Evolutionary conservation across 2,329 filamentous ascomycete genomes (phyloP), one percentile per base, ranked within the genome.

Genomic region (Cordyceps cateniannulata): DNA sequence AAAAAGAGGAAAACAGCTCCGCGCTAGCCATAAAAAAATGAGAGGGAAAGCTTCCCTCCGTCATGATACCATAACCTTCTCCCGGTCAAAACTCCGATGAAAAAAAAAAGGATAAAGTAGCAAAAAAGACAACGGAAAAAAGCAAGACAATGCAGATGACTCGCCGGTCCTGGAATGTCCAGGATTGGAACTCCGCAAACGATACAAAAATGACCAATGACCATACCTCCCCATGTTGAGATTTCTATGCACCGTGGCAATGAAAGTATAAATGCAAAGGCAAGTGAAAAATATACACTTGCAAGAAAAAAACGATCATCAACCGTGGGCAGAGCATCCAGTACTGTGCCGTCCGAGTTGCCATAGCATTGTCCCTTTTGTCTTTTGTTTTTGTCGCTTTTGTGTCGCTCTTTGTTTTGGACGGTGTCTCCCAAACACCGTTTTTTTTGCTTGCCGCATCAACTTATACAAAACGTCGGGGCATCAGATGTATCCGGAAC

Each of bases 21-120:
- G 25, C 56, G 49, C 57, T 47, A 54, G 58, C 35, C 27, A 59
- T 25, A 35, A 58, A 62, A 47, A 20, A 55, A n/a, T n/a, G 47
- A 38, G 45, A 56, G 47, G 22, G 29, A 55, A 54, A 32, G 24
- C 22, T 10, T 38, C 22, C 35, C 35, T 48, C 51, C 14, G 32
- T 24, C 32, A 50, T n/a, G 24, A 47, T 47, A 29, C 12, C 38
- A 47, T 47, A 29, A 18, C 16, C 54, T 7, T 48, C 16, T n/a
- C 55, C 12, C 53, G 20, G n/a, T 56, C n/a, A 56, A 22, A 25
- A 56, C 53, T 56, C 53, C 53, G 14, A 38, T 25, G 18, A 56
- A 24, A 16, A 48, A 56, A 56, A 27, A n/a, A 3, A 35, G 7
- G 16, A 42, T 3, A 35, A 35, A 12, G 32, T 12, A 9, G 14